phyloP scores from a whole-genome alignment of 768 basidiomycete species.

The Rhodosporidiobolus sp. region DNA sequence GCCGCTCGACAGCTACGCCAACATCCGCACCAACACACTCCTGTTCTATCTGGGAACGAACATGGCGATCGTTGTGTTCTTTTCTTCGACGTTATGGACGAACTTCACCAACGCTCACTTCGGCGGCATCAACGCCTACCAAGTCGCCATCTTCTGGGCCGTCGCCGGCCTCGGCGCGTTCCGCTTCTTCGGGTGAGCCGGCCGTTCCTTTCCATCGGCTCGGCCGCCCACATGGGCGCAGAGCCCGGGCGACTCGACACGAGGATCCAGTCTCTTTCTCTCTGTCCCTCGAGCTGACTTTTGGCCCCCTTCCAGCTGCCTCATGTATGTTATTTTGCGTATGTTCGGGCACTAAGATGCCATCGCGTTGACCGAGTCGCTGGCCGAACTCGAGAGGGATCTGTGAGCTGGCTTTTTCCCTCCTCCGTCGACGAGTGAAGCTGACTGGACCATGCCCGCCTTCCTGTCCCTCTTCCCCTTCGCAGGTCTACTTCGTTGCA shows the following conservation, averaged over 20 bases:
- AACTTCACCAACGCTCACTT: slow-evolving; percentile 14
- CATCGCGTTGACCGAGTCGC: too few species aligned
- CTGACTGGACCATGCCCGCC: not conserved
- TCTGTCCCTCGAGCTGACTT: too few species aligned
- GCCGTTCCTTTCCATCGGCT: not conserved
- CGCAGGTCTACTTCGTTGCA: too few species aligned
- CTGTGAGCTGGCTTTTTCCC: too few species aligned
- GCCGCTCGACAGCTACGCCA: slow-evolving; percentile 2
- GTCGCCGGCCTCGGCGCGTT: slow-evolving; percentile 74
- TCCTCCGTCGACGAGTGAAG: too few species aligned
- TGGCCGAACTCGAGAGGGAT: too few species aligned
- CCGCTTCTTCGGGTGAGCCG: slow-evolving; percentile 62
- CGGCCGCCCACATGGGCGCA: too few species aligned
- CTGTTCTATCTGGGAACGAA: slow-evolving; percentile 80
- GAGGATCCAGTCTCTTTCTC: too few species aligned
- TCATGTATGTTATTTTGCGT: too few species aligned
- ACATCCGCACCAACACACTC: not conserved
- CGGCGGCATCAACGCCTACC: slow-evolving; percentile 53
- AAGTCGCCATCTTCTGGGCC: slow-evolving; percentile 72
- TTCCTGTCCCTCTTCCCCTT: not conserved
- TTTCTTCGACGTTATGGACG: slow-evolving; percentile 40
- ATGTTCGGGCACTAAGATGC: too few species aligned
- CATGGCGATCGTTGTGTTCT: slow-evolving; percentile 59
- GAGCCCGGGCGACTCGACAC: too few species aligned
- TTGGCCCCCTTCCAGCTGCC: too few species aligned